Evolutionary conservation across 192 early-diverging fungal genomes (phyloP).

Genomic region (Dispira parvispora): DNA sequence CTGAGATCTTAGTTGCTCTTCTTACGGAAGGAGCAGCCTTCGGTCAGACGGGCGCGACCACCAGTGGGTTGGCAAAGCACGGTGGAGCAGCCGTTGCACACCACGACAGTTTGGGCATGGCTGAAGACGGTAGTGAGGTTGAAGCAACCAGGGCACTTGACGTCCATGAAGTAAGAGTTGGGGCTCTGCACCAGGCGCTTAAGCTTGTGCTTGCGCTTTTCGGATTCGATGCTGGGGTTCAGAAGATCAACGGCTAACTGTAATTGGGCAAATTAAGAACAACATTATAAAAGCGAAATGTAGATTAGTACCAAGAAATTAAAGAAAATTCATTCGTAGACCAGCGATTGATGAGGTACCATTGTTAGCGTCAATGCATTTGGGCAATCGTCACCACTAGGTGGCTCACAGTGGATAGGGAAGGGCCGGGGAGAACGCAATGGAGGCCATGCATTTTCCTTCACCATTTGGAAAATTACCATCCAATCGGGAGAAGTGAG

Average conservation of each 20-base stretch:
- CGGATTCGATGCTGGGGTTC: conserved; percentile 64
- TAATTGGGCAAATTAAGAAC: conserved; percentile 10
- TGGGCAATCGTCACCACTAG: background rate
- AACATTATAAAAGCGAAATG: background rate
- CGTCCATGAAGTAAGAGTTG: conserved; percentile 99
- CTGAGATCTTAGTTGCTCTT: conserved; percentile 41
- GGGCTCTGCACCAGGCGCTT: conserved; percentile 93
- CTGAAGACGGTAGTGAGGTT: conserved; percentile 98
- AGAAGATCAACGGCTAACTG: conserved; percentile 89
- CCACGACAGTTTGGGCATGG: conserved; percentile 97
- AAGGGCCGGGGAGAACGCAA: background rate
- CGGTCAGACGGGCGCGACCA: conserved; percentile 92
- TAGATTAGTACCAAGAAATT: background rate
- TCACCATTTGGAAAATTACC: too few relatives aligned
- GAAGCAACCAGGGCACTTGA: conserved; percentile 92
- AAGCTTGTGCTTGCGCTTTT: conserved; percentile 80
- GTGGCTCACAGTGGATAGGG: background rate
- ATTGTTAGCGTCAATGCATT: background rate
- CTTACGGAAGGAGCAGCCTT: conserved; percentile 77
- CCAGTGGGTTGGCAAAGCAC: conserved; percentile 99
- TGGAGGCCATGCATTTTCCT: background rate
- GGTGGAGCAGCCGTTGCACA: conserved; percentile 88
- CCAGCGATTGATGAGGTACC: background rate
- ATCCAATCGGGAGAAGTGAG: too few relatives aligned
- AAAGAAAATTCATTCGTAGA: background rate